Evolutionary conservation across 495 filamentous ascomycete species (phyloP), one percentile per base, ranked within the genome.

Genomic region (Saxophila tyrrhenica): DNA sequence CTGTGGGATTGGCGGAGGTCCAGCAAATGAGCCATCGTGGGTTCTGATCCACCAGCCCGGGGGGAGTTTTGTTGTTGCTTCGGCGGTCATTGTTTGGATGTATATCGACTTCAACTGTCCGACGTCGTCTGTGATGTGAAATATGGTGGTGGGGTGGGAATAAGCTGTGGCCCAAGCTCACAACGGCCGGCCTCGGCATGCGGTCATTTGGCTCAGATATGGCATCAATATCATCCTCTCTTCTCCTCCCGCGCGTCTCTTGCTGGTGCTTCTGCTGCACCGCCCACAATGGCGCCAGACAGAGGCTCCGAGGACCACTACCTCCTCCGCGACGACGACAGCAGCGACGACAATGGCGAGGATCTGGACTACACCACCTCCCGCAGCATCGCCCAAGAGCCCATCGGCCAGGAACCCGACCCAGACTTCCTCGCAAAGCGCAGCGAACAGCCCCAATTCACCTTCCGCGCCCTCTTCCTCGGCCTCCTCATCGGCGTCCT

Each of bases 401-500:
- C 58, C 41, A 57, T 57, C 21, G 54, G 54, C 2, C 58, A 57
- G 17, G 58, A 61, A 38, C 58, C 58, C 2, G 41, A 48, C 19
- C 19, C 49, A 2, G 54, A 17, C 3, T 57, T 61, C 42, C 51
- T 62, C 16, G 50, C 32, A 15, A 38, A 42, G n/a, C 50, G 59
- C 3, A 56, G 43, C 9, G 66, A 69, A 48, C 68, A 69, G 16
- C 73, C 73, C 35, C 83, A 85, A 70, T 96, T 99, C 69, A 97
- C 94, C 7, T 19, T 81, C 16, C 84, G 92, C 42, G 89, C 86
- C 25, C 72, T 95, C 39, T 63, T 81, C 24, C 87, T 88, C 49
- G 92, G 92, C 35, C 70, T 97, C 7, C 69, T 78, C 2, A 91
- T 97, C 54, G 92, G 92, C 24, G 76, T 89, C 1, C 72, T 97